phyloP scores from a whole-genome alignment of 768 basidiomycete genomes.

The Solioccasus polychromus region DNA sequence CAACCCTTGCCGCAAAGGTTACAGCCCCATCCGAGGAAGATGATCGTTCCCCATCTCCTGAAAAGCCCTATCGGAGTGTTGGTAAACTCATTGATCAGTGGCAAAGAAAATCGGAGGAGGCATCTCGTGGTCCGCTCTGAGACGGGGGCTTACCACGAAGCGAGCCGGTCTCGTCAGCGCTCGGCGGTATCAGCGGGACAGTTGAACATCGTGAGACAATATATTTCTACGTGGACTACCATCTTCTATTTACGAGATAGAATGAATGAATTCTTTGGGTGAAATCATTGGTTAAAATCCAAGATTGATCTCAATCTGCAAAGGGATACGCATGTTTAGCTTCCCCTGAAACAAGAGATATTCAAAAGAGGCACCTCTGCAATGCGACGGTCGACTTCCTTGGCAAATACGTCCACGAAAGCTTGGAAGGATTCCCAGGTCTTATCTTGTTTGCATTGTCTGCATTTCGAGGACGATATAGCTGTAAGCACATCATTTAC shows the following conservation, averaged over 20 bases:
- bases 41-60: slow-evolving; percentile 60
- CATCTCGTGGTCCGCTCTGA: slow-evolving; percentile 33
- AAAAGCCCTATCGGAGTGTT: slow-evolving; percentile 78
- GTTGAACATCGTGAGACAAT: slow-evolving; percentile 12
- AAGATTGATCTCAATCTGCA: slow-evolving; percentile 12
- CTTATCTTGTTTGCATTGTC: background rate
- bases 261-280: background rate
- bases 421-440: slow-evolving; percentile 1
- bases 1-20: slow-evolving; percentile 7
- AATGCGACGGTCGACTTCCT: slow-evolving; percentile 5
- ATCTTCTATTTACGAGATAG: slow-evolving; percentile 12
- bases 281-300: slow-evolving; percentile 1
- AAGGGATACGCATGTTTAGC: background rate
- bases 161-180: slow-evolving; percentile 36
- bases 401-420: slow-evolving; percentile 13
- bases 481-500: background rate
- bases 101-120: slow-evolving; percentile 75
- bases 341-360: background rate
- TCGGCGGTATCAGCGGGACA: slow-evolving; percentile 20
- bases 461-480: slow-evolving; percentile 8
- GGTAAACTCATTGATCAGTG: slow-evolving; percentile 84
- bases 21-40: slow-evolving; percentile 23
- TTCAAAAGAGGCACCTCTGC: slow-evolving; percentile 3
- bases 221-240: slow-evolving; percentile 7
- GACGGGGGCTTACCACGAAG: slow-evolving; percentile 41